Evolutionary conservation across 2,329 filamentous ascomycete species (phyloP).

Genomic region (Apiospora kogelbergensis): DNA sequence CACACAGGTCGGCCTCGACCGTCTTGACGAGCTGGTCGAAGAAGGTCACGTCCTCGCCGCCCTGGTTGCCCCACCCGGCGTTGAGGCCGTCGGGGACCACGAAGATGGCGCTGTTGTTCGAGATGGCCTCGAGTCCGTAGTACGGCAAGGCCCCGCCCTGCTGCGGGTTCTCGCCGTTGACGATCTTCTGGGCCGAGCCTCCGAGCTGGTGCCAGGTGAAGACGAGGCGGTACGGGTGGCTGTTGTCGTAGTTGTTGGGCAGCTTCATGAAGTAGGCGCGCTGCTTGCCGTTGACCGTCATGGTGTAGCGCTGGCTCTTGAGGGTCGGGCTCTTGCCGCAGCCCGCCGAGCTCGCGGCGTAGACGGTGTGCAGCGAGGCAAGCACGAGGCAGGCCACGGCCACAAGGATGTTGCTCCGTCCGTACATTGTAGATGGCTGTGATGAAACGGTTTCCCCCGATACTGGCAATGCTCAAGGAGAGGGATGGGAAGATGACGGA

Average conservation of each 20-base stretch:
- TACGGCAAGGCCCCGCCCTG: conserved; percentile 28
- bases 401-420: conserved; percentile 6
- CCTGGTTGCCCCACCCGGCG: conserved; percentile 35
- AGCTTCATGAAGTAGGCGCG: conserved; percentile 32
- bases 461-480: too few species aligned
- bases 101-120: conserved; percentile 31
- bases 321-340: conserved; percentile 26
- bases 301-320: conserved; percentile 18
- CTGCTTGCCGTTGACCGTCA: conserved; percentile 32
- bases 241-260: conserved; percentile 36
- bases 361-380: conserved; percentile 9
- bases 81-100: conserved; percentile 35
- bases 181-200: conserved; percentile 32
- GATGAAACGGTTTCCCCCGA: background rate
- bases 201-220: conserved; percentile 38
- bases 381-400: conserved; percentile 8
- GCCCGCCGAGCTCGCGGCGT: conserved; percentile 19
- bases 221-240: conserved; percentile 35
- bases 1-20: conserved; percentile 35
- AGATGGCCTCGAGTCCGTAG: conserved; percentile 32
- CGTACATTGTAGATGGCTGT: background rate
- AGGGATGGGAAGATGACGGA: background rate
- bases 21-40: conserved; percentile 31
- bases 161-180: conserved; percentile 20
- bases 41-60: conserved; percentile 36